Conservation (phyloP, 2,329 filamentous ascomycete genomes). For the Hymenotorrendiella dingleyae region DNA sequence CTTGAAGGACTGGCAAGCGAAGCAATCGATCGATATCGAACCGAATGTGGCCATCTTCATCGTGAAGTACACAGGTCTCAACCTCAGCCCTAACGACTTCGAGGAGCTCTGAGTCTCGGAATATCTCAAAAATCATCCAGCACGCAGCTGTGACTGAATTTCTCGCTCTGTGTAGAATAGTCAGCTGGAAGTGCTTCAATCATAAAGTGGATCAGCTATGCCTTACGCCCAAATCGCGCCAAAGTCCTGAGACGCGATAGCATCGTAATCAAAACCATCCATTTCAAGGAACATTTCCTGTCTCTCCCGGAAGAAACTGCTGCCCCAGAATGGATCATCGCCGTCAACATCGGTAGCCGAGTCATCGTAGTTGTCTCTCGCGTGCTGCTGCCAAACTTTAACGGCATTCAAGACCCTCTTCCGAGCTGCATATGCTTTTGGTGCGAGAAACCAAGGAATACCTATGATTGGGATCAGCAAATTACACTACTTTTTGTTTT, state of each 20-base stretch:
- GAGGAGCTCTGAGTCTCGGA: neutral
- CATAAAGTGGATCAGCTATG: too few species aligned
- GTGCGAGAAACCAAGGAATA: conserved; percentile 1
- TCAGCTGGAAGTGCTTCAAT: neutral
- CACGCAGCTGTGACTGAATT: neutral
- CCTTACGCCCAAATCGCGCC: neutral
- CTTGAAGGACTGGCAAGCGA: neutral
- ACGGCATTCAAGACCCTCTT: neutral
- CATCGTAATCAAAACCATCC: neutral
- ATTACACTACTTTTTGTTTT: neutral
- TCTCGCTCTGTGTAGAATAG: neutral
- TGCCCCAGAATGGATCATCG: neutral
- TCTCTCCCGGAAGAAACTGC: neutral
- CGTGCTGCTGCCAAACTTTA: neutral
- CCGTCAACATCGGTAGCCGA: neutral
- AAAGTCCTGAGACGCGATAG: neutral
- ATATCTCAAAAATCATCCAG: neutral
- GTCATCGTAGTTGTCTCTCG: neutral
- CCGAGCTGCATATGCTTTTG: neutral
- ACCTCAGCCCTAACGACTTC: neutral
- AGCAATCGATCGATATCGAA: neutral
- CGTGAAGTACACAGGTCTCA: neutral
- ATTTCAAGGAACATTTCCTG: conserved; percentile 1
- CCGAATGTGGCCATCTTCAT: neutral
- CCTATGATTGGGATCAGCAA: neutral